Base-by-base conservation (phyloP, 2,329 filamentous ascomycete genomes). In the Phialocephala subalpina region DNA sequence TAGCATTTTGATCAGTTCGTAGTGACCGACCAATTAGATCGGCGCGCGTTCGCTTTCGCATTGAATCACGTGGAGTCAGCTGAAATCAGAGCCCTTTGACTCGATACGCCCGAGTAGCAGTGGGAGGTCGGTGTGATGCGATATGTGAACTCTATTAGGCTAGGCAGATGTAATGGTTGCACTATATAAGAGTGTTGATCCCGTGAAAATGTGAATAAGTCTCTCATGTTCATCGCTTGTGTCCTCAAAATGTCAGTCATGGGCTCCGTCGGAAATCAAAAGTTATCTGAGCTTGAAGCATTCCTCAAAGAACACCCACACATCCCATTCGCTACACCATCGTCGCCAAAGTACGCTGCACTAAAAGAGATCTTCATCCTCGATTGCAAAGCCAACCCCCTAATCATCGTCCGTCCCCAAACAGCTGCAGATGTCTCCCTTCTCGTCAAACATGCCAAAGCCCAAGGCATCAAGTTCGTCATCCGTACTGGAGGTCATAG, bases 401-500 rank as follows among this genome's bases (percentile, higher is more conserved):
- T 70, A 2, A 69, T 69, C 6, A 75, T 77, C 25, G 67, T 74
- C 4, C 74, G 72, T 3, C 76, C 76, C 9, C 68, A 68, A 35
- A 71, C 70, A 2, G 72, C 72, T 8, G 65, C 70, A 18, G 73
- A 78, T 65, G 70, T 78, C 1, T 69, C 69, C 9, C 58, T 58
- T 2, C 65, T 77, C 14, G 55, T 77, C 18, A 47, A 60, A 11
- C 68, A 60, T 60, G 42, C 60, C 25, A 72, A 62, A 55, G 70
- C 72, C 9, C 52, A 67, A 20, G 47, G 38, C 6, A 69, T 73
- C 33, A 62, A 63, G 29, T 60, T 71, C 40, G 71, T 73, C 49
- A 64, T 79, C 63, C 70, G 78, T 58, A 70, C 66, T 25, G 75
- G 80, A 11, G 79, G 79, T 1, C 78, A 80, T 69, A 77, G 79